Percentiles rank a stretch among this genome's conserved stretches.
These are phyloP conservation scores for Neophaeococcomyces aloes DNA, from an alignment of 2,329 filamentous ascomycete genomes.

Conservation along the genomic window DNA sequence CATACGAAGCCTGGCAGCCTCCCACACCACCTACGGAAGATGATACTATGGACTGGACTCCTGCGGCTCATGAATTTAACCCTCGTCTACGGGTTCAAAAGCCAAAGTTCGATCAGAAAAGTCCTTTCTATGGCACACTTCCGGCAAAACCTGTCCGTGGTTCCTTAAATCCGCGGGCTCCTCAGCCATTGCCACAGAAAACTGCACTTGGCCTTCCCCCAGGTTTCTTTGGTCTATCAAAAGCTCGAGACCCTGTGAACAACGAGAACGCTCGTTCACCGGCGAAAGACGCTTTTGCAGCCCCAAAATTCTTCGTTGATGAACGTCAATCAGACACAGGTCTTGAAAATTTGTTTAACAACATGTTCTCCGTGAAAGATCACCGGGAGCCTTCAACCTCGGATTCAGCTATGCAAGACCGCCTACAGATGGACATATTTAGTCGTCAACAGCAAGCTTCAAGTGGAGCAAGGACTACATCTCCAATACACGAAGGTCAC, in stretches of 20 bases:
- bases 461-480: not conserved
- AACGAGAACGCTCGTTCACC: constrained; percentile 8
- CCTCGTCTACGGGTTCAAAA: constrained; percentile 22
- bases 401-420: not conserved
- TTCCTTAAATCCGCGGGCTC: constrained; percentile 31
- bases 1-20: constrained; percentile 29
- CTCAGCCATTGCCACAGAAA: constrained; percentile 16
- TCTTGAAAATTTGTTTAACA: constrained; percentile 37
- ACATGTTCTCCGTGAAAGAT: constrained; percentile 32
- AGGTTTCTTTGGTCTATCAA: constrained; percentile 20
- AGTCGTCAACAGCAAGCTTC: not conserved
- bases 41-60: constrained; percentile 43
- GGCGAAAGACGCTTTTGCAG: constrained; percentile 29
- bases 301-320: constrained; percentile 37
- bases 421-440: not conserved
- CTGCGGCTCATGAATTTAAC: constrained; percentile 27
- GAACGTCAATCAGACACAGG: constrained; percentile 35
- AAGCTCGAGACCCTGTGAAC: constrained; percentile 24
- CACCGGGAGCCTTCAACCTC: not conserved
- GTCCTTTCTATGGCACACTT: constrained; percentile 35
- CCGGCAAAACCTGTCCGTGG: constrained; percentile 32
- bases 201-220: constrained; percentile 25
- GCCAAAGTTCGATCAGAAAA: constrained; percentile 26
- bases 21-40: constrained; percentile 25
- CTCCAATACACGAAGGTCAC: no score